Base-by-base conservation (phyloP, 306 rosid genomes). In the Heteromeles arbutifolia region DNA sequence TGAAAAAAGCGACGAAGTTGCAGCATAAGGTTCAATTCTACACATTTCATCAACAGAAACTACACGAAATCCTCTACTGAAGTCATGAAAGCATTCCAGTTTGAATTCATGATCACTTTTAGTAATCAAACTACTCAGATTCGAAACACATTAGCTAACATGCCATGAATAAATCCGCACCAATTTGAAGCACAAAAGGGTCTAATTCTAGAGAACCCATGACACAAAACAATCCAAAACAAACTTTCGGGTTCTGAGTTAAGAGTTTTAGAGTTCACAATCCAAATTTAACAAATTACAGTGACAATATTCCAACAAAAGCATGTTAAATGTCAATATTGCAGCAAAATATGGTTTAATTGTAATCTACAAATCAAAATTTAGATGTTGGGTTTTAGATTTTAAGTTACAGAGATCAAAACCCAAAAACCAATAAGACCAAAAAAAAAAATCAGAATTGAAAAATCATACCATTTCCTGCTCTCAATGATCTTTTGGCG, bases 401-500 rank as follows among this genome's bases (percentile, higher is more conserved):
- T 24, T 4, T 2, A 7, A 5, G 32, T 26, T 22, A 61, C 0
- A 5, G 19, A 61, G 17, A 10, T 29, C 65, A 59, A 25, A 61
- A 11, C 18, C 31, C 19, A 61, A 25, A 13, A 61, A 6, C 4
- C 3, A 17, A 61, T 1, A 61, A 12, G 18, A 9, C 5, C 9
- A 28, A 1, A 31, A 17, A 25, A 25, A 8, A 26, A 26, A 2
- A 0, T 0, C 18, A 14, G 37, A 61, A 6, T 4, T 26, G 29
- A 26, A 8, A 14, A 61, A 26, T 11, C 83, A 57, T 77, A 82
- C 97, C 98, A 93, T 48, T 90, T 93, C 75, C 91, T 83, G 85
- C 97, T 87, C 19, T 89, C 89, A 82, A 93, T 89, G 41, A 87
- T 90, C 87, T 93, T 93, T 67, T 93, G 95, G 11, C 90, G 87